Evolutionary conservation across 768 basidiomycete species (phyloP).

Genomic region (Cantharellus anzutake): DNA sequence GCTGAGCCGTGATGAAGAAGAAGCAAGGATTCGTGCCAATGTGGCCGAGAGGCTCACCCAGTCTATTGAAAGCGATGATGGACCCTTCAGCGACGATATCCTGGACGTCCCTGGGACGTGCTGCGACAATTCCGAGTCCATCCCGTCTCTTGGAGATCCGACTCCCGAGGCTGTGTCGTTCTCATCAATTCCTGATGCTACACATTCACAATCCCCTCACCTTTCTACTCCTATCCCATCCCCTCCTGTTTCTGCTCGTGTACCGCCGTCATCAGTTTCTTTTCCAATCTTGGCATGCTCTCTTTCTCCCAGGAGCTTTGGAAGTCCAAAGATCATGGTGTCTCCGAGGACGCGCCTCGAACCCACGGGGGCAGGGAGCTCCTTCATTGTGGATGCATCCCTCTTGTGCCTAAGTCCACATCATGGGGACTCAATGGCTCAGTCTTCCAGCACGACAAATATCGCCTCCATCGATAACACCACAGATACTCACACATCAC

Average conservation of each 20-base stretch:
- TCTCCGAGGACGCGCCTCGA: constrained; percentile 32
- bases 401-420: constrained; percentile 15
- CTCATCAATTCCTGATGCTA: neutral
- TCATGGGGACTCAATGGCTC: constrained; percentile 5
- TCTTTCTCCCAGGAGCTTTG: constrained; percentile 9
- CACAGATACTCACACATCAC: neutral
- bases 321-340: constrained; percentile 32
- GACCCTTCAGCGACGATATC: constrained; percentile 4
- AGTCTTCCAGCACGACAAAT: neutral
- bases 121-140: constrained; percentile 4
- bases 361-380: constrained; percentile 32
- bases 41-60: neutral
- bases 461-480: neutral
- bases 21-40: constrained; percentile 13
- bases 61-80: constrained; percentile 5
- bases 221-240: constrained; percentile 1
- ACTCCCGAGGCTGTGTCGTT: too few species aligned
- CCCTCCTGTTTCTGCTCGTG: constrained; percentile 9
- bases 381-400: neutral
- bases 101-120: constrained; percentile 11
- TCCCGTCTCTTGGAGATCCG: neutral
- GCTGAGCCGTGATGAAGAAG: constrained; percentile 65
- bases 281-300: constrained; percentile 6
- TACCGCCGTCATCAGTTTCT: constrained; percentile 16
- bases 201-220: neutral